Evolutionary conservation across 352 stramenopile genomes (phyloP), one percentile per base, ranked within the genome.

Genomic region (Nothophytophthora sp.): DNA sequence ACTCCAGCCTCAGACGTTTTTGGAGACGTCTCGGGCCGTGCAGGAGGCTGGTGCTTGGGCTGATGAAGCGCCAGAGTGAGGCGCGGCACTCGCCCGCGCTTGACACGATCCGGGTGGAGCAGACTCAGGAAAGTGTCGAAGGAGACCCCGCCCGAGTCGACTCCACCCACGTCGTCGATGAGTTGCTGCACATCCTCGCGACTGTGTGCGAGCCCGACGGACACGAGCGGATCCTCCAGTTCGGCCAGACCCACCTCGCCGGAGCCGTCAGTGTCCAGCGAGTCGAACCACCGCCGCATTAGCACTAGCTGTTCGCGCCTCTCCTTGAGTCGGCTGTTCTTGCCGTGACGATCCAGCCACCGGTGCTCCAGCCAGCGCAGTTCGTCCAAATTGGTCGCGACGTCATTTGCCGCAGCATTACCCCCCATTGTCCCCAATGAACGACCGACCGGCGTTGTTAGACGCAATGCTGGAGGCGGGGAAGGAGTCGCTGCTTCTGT

Each of bases 201-300:
- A 44, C 56, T 87, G 7, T 73, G 66, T 19, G 86, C 87, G 19
- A 96, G 69, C 1, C 87, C 87, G 11, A 95, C 83, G 0, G 84
- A 95, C n/a, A 96, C 76, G 12, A 96, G 69, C n/a, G 87, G 87
- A 27, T 95, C 83, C 30, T 92, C 83, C 9, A 96, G 68, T 39
- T 96, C 86, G 47, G 91, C 76, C 12, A 95, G 44, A 3, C 85
- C 83, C 16, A 95, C 81, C 38, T 89, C 82, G 2, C 86, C 87
- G 1, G 78, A 90, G 15, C 81, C 80, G 28, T 96, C 87, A 1
- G 75, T 50, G 48, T 96, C 87, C n/a, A 96, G 68, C n/a, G 76
- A 93, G 39, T 90, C 79, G 40, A 96, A 96, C 87, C 87, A 96
- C 24, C 71, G 78, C 3, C 78, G 56, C 60, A 95, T 73, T 12